Conservation (phyloP, 108 stramenopile genomes). For the Chaetoceros muelleri region DNA sequence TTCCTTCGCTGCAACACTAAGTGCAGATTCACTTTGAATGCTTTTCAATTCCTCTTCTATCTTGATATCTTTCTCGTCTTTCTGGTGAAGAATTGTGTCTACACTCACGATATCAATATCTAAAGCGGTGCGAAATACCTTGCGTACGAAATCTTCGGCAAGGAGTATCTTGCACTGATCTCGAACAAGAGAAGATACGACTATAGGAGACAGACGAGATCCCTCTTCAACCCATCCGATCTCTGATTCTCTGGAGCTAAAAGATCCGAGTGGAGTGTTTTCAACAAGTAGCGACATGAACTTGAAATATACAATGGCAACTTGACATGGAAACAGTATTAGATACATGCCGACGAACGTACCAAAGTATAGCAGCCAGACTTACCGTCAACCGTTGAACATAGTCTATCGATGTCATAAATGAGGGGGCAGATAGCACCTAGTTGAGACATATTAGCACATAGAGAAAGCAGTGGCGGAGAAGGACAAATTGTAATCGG, state of each 20-base stretch:
- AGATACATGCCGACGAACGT: too few relatives aligned
- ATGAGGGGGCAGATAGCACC: conserved; percentile 33
- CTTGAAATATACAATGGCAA: conserved; percentile 40
- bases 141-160: conserved; percentile 50
- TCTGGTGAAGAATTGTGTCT: conserved; percentile 31
- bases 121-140: conserved; percentile 51
- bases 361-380: too few relatives aligned
- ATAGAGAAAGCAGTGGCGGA: conserved; percentile 49
- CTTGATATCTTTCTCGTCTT: conserved; percentile 65
- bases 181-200: conserved; percentile 51
- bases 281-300: conserved; percentile 58
- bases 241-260: conserved; percentile 47
- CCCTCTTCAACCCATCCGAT: conserved; percentile 76
- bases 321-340: conserved; percentile 1
- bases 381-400: conserved; percentile 29
- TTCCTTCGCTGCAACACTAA: conserved; percentile 68
- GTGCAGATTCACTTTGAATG: conserved; percentile 32
- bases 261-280: conserved; percentile 56
- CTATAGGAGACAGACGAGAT: conserved; percentile 57
- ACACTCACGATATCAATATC: conserved; percentile 32
- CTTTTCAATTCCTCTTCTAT: conserved; percentile 55
- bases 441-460: conserved; percentile 59
- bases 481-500: conserved; percentile 49
- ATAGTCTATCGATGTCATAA: conserved; percentile 31
- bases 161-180: conserved; percentile 59